Base-by-base conservation (phyloP, 371 early-diverging fungal species). In the Mortierella sp. region DNA sequence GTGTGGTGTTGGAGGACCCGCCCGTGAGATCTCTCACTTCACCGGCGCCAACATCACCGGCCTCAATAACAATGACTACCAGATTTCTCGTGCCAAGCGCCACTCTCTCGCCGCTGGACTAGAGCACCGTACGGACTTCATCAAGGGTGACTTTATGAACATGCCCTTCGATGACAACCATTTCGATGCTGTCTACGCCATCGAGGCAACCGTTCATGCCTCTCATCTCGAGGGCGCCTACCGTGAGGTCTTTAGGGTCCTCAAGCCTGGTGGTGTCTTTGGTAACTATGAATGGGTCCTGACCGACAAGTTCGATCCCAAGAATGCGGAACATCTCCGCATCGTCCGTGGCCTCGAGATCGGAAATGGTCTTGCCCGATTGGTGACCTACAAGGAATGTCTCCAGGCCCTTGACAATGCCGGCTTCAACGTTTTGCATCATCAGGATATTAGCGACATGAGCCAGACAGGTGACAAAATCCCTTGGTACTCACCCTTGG, bases 11-110 rank as follows among this genome's bases (percentile, higher is more conserved):
- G 95, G 97, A 70, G 97, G 97, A 15, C 97, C 97, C 21, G 90
- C 94, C 41, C 92, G 97, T 58, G 96, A 96, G 70, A 93, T 96
- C 72, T 89, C 90, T 56, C 89, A 91, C 67, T 93, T 96, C 72
- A 88, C 93, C 23, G 97, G 95, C 31, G 94, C 95, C 34, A 90
- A 92, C 66, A 82, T 97, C 60, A 93, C 92, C 15, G 97, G 97
- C 19, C 80, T 97, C 53, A 97, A 97, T 84, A 97, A 97, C 88
- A 97, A 97, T 78, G 93, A 92, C 48, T 97, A 97, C 76, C 97
- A 97, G 83, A 84, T 97, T 48, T 81, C 90, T 68, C 87, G 95
- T 23, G 95, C 94, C 56, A 78, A 70, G 17, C 84, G 87, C 49
- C 92, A 95, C 66, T 90, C 94, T 57, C 80, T 81, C 50, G 86